These are phyloP conservation scores for Fragilariopsis cylindrus DNA, from an alignment of 108 stramenopile species.

Conservation along the genomic window DNA sequence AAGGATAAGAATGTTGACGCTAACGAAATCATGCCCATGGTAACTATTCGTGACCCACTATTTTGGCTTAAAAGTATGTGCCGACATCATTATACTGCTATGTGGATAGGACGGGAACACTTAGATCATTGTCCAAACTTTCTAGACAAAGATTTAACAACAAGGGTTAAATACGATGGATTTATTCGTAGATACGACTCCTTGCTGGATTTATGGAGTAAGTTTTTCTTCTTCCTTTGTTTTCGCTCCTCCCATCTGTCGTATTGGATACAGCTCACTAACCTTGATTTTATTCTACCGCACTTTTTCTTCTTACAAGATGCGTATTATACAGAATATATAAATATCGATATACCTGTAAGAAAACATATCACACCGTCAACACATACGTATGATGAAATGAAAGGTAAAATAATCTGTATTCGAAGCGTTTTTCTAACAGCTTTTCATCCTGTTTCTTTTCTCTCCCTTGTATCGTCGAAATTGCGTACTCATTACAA, in stretches of 20 bases:
- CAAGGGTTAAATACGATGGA: conserved; percentile 32
- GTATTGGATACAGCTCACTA: no score
- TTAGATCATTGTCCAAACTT: conserved; percentile 63
- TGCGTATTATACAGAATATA: conserved; percentile 60
- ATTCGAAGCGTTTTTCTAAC: no score
- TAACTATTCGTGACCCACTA: conserved; percentile 72
- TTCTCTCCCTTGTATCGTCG: no score
- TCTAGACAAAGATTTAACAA: conserved; percentile 33
- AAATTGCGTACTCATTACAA: no score
- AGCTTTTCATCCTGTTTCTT: no score
- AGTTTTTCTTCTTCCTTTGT: not conserved
- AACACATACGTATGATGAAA: no score
- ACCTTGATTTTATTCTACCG: no score
- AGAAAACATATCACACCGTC: no score
- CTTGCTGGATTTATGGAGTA: conserved; percentile 64
- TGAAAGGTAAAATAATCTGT: no score
- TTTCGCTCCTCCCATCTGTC: no score
- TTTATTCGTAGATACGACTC: conserved; percentile 37
- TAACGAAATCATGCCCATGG: conserved; percentile 40
- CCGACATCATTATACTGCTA: conserved; percentile 64
- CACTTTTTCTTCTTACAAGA: no score
- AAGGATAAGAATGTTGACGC: conserved; percentile 45
- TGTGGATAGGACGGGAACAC: conserved; percentile 40
- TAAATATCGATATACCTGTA: conserved; percentile 55
- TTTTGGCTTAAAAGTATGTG: conserved; percentile 80